Base-by-base conservation (phyloP, 257 asterid genomes). In the Mentha longifolia region DNA sequence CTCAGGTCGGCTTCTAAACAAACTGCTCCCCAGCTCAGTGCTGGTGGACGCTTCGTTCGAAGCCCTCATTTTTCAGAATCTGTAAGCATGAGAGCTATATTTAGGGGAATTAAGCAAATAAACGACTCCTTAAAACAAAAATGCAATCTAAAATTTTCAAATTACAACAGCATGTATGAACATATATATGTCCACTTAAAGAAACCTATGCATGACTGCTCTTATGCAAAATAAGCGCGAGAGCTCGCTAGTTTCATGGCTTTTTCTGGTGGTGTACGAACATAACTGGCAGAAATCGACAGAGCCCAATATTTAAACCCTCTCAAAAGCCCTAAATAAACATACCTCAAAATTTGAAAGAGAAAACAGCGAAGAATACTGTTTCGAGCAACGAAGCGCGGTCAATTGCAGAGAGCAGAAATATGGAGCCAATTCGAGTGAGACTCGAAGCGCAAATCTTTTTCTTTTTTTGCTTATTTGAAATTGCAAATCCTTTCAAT, bases 41-140 rank as follows among this genome's bases (percentile, higher is more conserved):
- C 88, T 86, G 79, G 95, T 78, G 25, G 92, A 82, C 47, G 87
- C 92, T 75, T 87, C 97, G 61, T 78, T 85, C 5, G 72, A 79
- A 60, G 72, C 70, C 81, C 80, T 84, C 97, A 85, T 88, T 58
- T 77, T 72, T 68, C 70, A 42, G 62, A 79, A 68, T 72, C 85
- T 76, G 47, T 13, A 67, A 62, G 20, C 45, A 39, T 50, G 37
- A 42, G 28, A 50, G 10, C 39, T 35, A 9, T 13, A 66, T 15
- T 28, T 46, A 47, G 56, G 69, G 19, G 6, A 43, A 43, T 7
- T 11, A 46, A 46, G 15, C n/a, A 46, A 64, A 39, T 11, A 65
- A 16, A 54, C 47, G 42, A 3, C 37, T 14, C 30, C 56, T 57
- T 6, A 19, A 71, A 58, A 12, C 12, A 61, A 46, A 4, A 42